Evolutionary conservation across 805 yeast species (phyloP).

Genomic region (Priceomyces fermenticarens): DNA sequence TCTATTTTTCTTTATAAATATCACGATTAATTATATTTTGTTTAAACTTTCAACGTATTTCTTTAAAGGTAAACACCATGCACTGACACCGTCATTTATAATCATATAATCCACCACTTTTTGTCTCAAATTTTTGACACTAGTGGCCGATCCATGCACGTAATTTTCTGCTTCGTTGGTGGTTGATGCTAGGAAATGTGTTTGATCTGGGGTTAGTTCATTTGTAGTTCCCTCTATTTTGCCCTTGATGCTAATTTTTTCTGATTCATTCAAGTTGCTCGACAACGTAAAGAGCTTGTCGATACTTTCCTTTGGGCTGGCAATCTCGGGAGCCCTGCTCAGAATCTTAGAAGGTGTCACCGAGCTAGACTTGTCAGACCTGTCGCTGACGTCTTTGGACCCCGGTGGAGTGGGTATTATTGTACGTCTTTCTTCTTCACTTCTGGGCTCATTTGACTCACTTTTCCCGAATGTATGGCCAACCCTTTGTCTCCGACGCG

Average conservation of each 20-base stretch:
- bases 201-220: constrained; percentile 5
- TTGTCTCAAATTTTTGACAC: constrained; percentile 20
- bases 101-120: constrained; percentile 52
- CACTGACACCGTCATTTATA: constrained; percentile 51
- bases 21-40: background rate
- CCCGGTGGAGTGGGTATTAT: background rate
- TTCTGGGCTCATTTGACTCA: background rate
- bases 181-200: constrained; percentile 10
- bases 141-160: background rate
- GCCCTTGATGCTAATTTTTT: constrained; percentile 40
- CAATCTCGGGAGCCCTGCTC: too few relatives aligned
- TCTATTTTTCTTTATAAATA: background rate
- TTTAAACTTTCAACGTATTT: constrained; percentile 32
- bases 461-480: constrained; percentile 6
- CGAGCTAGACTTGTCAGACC: background rate
- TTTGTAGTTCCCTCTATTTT: constrained; percentile 26
- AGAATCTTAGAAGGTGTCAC: background rate
- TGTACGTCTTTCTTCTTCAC: background rate
- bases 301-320: background rate
- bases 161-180: background rate
- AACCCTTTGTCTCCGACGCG: constrained; percentile 11
- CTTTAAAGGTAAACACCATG: constrained; percentile 68
- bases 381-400: background rate
- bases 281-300: constrained; percentile 18
- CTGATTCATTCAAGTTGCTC: constrained; percentile 36